Conservation (phyloP, 2,329 filamentous ascomycete species). For the Pestalotiopsis sp. region DNA sequence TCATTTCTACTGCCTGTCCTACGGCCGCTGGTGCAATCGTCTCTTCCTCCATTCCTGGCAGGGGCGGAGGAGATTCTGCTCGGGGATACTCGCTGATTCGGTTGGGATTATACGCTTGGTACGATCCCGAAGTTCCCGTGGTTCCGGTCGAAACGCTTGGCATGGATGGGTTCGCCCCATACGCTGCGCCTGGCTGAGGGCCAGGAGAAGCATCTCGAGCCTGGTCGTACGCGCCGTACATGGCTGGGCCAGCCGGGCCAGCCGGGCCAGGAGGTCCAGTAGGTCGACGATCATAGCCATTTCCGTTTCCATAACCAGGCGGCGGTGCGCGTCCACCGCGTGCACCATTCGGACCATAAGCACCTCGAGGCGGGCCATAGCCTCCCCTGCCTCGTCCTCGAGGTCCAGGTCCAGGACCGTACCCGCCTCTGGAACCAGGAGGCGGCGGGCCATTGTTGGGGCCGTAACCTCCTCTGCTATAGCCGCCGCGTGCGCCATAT, state of each 20-base stretch:
- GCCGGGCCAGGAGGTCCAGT: constrained; percentile 29
- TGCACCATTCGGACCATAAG: constrained; percentile 34
- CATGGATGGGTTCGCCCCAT: constrained; percentile 38
- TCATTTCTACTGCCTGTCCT: constrained; percentile 79
- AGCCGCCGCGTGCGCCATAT: constrained; percentile 51
- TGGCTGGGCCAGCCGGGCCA: constrained; percentile 26
- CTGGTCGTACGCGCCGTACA: constrained; percentile 27
- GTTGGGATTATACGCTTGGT: constrained; percentile 47
- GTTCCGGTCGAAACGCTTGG: constrained; percentile 35
- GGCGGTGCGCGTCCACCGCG: constrained; percentile 43
- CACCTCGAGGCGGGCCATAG: constrained; percentile 28
- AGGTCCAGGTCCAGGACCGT: constrained; percentile 33
- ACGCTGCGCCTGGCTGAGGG: constrained; percentile 34
- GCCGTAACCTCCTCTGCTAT: constrained; percentile 46
- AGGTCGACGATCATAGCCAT: constrained; percentile 35
- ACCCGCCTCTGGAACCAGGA: constrained; percentile 42
- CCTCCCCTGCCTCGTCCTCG: constrained; percentile 21
- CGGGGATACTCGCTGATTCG: constrained; percentile 50
- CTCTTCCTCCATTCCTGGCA: constrained; percentile 45
- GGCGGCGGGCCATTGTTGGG: constrained; percentile 43
- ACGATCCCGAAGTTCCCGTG: constrained; percentile 30
- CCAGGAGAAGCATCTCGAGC: constrained; percentile 39
- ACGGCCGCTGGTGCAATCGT: constrained; percentile 34
- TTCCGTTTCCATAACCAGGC: constrained; percentile 45
- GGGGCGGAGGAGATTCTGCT: constrained; percentile 66